A percentile compares a stretch with the other conserved stretches of the same genome.
phyloP scores from a whole-genome alignment of 257 asterid genomes.

The Capsicum baccatum region DNA sequence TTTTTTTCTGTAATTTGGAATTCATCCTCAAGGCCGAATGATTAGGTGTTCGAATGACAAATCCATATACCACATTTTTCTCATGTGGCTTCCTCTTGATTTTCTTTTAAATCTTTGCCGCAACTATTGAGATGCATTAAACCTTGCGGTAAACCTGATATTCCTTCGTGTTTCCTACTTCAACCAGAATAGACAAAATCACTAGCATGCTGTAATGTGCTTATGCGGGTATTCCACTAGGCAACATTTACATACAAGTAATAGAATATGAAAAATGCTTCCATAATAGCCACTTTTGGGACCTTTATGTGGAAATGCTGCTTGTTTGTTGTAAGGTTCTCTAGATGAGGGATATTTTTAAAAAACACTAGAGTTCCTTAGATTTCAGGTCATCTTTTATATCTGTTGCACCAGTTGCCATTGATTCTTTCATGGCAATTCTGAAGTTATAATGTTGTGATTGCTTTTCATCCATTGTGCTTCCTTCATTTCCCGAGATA shows the following conservation, averaged over 20 bases:
- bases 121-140: too few relatives aligned
- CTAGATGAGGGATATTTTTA: too few relatives aligned
- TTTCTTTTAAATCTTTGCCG: not conserved
- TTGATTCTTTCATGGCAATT: not conserved
- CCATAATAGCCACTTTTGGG: not conserved
- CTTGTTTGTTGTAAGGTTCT: not conserved
- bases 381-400: not conserved
- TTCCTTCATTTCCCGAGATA: too few relatives aligned
- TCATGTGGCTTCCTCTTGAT: not conserved
- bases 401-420: not conserved
- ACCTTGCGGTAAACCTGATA: not conserved
- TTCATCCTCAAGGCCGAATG: too few relatives aligned
- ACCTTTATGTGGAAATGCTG: not conserved
- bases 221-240: not conserved
- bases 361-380: not conserved
- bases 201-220: not conserved
- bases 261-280: not conserved
- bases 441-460: too few relatives aligned
- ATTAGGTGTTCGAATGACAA: too few relatives aligned
- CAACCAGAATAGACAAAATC: not conserved
- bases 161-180: not conserved
- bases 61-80: too few relatives aligned
- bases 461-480: too few relatives aligned
- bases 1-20: too few relatives aligned
- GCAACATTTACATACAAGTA: not conserved